These are phyloP conservation scores for Aspergillus versicolor DNA, from an alignment of 2,329 filamentous ascomycete genomes.

Conservation along the genomic window DNA sequence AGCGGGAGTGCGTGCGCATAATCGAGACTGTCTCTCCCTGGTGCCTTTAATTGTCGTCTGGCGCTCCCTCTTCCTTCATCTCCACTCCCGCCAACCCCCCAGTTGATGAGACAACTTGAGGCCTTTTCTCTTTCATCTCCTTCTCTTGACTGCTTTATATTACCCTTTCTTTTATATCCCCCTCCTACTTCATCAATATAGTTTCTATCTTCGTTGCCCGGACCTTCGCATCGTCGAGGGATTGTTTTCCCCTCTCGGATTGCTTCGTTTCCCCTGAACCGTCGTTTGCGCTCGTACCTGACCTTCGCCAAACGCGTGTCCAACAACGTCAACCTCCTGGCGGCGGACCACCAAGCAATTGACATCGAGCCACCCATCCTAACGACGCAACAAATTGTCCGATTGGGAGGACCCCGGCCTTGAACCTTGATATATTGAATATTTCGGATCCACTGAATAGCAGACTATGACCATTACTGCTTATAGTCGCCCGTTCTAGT, in stretches of 20 bases:
- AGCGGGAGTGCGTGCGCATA: conserved; percentile 7
- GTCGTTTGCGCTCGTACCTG: conserved; percentile 17
- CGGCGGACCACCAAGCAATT: conserved; percentile 13
- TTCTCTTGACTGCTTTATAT: conserved; percentile 4
- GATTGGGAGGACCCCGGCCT: conserved; percentile 13
- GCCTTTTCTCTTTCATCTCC: conserved; percentile 8
- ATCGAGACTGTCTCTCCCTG: not conserved
- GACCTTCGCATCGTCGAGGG: conserved; percentile 3
- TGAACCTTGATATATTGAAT: conserved; percentile 13
- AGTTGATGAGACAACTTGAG: conserved; percentile 2
- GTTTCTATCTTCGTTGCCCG: not conserved
- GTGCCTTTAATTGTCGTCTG: conserved; percentile 5
- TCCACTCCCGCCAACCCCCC: conserved; percentile 9
- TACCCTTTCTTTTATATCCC: conserved; percentile 2
- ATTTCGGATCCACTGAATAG: conserved; percentile 15
- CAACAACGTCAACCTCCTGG: conserved; percentile 14
- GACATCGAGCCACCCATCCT: conserved; percentile 11
- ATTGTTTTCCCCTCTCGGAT: conserved; percentile 5
- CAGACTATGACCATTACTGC: conserved; percentile 25
- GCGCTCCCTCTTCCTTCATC: not conserved
- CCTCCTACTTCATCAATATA: not conserved
- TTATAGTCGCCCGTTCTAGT: conserved; percentile 11
- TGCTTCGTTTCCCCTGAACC: conserved; percentile 14
- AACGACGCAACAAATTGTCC: conserved; percentile 9
- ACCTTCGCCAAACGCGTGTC: conserved; percentile 20